Evolutionary conservation across 805 yeast genomes (phyloP).

Genomic region (Yamadazyma takamatsuzukensis): DNA sequence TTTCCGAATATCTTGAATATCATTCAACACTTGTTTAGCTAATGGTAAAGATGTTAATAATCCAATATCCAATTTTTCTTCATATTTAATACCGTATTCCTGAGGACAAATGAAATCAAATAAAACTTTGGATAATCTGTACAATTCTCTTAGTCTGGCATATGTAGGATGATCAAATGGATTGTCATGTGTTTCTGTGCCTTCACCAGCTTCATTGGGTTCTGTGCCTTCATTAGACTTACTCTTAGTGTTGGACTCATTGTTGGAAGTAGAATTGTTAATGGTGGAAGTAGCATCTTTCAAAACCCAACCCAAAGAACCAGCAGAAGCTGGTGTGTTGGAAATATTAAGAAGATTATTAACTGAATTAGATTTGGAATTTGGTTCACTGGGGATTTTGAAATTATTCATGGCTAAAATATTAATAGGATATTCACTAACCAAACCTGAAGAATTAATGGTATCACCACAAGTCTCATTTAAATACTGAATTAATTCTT

Average conservation of each 20-base stretch:
- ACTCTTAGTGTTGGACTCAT: slow-evolving; percentile 17
- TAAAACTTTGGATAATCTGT: slow-evolving; percentile 83
- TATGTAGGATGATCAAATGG: slow-evolving; percentile 77
- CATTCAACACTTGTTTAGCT: slow-evolving; percentile 80
- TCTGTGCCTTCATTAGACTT: slow-evolving; percentile 4
- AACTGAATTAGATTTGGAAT: slow-evolving; percentile 19
- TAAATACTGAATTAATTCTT: slow-evolving; percentile 27
- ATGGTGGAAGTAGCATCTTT: slow-evolving; percentile 32
- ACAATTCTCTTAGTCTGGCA: slow-evolving; percentile 80
- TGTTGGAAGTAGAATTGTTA: slow-evolving; percentile 15
- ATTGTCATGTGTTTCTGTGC: slow-evolving; percentile 13
- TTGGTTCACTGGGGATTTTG: slow-evolving; percentile 48
- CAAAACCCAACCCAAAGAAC: slow-evolving; percentile 73
- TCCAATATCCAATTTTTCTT: slow-evolving; percentile 95
- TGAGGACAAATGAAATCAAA: slow-evolving; percentile 98
- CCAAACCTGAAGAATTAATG: slow-evolving; percentile 50
- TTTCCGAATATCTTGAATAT: slow-evolving; percentile 73
- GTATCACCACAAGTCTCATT: slow-evolving; percentile 42
- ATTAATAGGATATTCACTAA: slow-evolving; percentile 70
- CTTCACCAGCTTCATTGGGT: background rate
- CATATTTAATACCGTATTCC: slow-evolving; percentile 95
- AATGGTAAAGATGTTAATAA: slow-evolving; percentile 89
- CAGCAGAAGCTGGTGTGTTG: slow-evolving; percentile 43
- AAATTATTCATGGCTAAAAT: slow-evolving; percentile 73
- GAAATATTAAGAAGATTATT: slow-evolving; percentile 18